Percentiles rank a stretch among this genome's conserved stretches.
phyloP scores from a whole-genome alignment of 2,329 filamentous ascomycete genomes.

The Talaromyces rugulosus region DNA sequence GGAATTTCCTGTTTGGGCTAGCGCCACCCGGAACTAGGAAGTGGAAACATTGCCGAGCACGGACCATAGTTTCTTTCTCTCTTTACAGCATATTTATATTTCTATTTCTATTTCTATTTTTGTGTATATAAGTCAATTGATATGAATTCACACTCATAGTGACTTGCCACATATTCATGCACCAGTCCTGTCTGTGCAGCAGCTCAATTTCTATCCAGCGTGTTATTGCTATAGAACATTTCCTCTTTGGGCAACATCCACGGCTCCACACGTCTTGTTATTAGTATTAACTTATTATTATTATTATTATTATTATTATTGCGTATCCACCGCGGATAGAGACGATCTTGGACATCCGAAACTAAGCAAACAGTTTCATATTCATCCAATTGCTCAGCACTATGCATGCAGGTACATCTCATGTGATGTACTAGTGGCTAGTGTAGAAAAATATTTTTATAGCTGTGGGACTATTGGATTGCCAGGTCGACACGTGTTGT shows the following conservation, averaged over 20 bases:
- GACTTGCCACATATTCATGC: too few relatives aligned
- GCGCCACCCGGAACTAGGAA: neutral
- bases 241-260: neutral
- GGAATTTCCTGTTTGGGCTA: neutral
- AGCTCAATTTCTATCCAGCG: too few relatives aligned
- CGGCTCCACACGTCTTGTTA: neutral
- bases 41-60: neutral
- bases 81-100: neutral
- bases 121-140: neutral
- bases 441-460: neutral
- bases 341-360: too few relatives aligned
- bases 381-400: neutral
- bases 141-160: too few relatives aligned
- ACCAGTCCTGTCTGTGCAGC: neutral
- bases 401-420: neutral
- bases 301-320: too few relatives aligned
- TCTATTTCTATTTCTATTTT: neutral
- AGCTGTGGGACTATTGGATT: neutral
- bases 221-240: neutral
- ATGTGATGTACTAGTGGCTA: neutral
- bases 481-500: neutral
- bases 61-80: neutral
- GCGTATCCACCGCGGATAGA: too few relatives aligned
- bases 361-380: neutral
- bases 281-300: too few relatives aligned